Evolutionary conservation across 441 rosid species (phyloP), one percentile per base, ranked within the genome.

Genomic region (Melastoma candidum): DNA sequence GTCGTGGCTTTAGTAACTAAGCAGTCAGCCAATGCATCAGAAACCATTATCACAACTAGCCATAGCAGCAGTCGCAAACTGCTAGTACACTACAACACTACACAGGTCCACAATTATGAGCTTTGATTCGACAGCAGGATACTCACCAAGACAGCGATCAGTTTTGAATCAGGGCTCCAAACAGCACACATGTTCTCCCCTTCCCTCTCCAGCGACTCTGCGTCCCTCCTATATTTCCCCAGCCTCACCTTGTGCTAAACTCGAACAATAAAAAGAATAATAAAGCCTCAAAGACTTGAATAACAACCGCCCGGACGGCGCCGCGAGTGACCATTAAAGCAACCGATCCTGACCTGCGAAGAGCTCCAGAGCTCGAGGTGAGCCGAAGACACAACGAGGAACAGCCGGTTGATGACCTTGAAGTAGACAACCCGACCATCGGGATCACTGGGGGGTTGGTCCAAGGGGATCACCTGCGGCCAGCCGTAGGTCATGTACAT

Each of bases 401-500:
- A 60, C 57, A 84, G 64, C 50, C 77, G 77, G 27, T 83, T 79
- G 48, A 70, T 67, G 75, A 84, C 68, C 65, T 80, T 93, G 58
- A 93, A 76, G 67, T 73, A 93, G 27, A 93, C 70, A 68, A 84
- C 69, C 56, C 68, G 71, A 63, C 86, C 95, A 49, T 97, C 83
- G 51, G 95, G 76, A 7, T 87, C 83, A 61, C 82, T 81, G 0
- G 58, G 61, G 36, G 85, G 87, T 36, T 73, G 67, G 44, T 83
- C 84, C 43, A 93, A 69, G 22, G 93, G 93, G 57, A 93, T 86
- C 75, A 93, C 95, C 77, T 93, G 99, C 51, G 97, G 99, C 94
- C 92, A 93, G 62, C 99, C 99, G 48, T 89, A 93, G 22, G 95
- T 86, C 97, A 84, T 86, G 68, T 89, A 93, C 97, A 89, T 81